These are phyloP conservation scores for Beauveria sp. DNA, from an alignment of 2,329 filamentous ascomycete species.

Conservation along the genomic window DNA sequence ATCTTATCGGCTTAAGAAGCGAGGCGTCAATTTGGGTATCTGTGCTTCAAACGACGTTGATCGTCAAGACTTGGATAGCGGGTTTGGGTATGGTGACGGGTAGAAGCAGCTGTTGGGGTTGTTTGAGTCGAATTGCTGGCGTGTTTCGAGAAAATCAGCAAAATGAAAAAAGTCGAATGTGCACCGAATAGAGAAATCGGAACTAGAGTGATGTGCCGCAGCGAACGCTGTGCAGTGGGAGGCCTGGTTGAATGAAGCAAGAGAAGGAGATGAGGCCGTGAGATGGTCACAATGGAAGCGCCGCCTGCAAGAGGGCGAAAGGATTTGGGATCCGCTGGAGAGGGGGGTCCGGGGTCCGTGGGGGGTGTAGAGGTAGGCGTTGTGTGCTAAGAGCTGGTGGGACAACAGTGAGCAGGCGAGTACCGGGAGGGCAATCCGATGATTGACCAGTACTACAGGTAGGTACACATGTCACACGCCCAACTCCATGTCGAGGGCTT, in stretches of 20 bases:
- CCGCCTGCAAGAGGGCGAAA: background rate
- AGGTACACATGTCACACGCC: too few relatives aligned
- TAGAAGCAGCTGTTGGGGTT: background rate
- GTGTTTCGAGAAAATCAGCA: background rate
- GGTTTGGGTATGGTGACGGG: background rate
- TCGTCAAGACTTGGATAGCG: background rate
- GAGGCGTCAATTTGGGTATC: background rate
- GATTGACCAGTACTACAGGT: too few relatives aligned
- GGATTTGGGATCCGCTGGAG: background rate
- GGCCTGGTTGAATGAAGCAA: background rate
- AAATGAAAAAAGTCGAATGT: background rate
- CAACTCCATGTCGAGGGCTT: too few relatives aligned
- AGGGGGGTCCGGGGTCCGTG: background rate
- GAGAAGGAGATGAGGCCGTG: background rate
- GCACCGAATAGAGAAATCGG: background rate
- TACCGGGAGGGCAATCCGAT: background rate
- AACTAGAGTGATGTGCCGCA: background rate
- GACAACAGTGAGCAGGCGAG: too few relatives aligned
- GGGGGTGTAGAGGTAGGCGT: background rate
- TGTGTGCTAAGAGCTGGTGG: too few relatives aligned
- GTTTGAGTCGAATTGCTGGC: background rate
- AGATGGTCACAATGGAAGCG: conserved; percentile 6
- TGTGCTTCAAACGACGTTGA: background rate
- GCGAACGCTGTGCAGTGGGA: background rate
- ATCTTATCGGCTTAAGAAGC: background rate